Evolutionary conservation across 257 asterid species (phyloP), one percentile per base, ranked within the genome.

Genomic region (Ophiorrhiza pumila): DNA sequence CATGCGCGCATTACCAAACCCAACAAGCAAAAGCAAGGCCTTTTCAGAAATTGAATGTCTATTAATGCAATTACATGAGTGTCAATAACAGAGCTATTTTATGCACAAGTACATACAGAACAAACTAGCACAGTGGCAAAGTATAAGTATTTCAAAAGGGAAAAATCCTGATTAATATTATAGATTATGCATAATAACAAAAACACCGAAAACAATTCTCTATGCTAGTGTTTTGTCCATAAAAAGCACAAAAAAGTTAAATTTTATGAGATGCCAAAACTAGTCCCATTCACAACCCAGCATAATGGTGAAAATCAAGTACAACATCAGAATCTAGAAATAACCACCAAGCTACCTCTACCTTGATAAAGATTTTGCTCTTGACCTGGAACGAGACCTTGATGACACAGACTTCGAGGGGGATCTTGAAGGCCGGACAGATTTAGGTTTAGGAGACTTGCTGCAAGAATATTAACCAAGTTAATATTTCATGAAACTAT

Each of bases 391-490:
- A 76, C 71, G 90, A 55, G 96, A 81, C 63, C 65, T 77, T 11
- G 88, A 73, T 17, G 84, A 59, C 43, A 65, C 70, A 6, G 84
- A 81, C 64, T 80, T 76, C 3, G 85, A 84, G 75, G 79, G 88
- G 55, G 98, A 91, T 78, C 92, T 90, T 70, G 97, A 88, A 50
- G 87, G 97, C 71, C 87, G 90, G 23, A 91, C 79, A 27, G 88
- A 58, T 81, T 92, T 92, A 3, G 85, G 87, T 84, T 85, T 89
- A 43, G 99, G 99, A 55, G 99, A 95, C 75, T 89, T 92, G 87
- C 99, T 95, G 94, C 85, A 79, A 61, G 49, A 39, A 37, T 20
- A 80, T 47, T 55, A 46, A 78, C n/a, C 27, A 74, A 73, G 68
- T 71, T 41, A 41, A 34, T 50, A 41, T 43, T 71, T 37, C 32